phyloP scores from a whole-genome alignment of 2,329 filamentous ascomycete genomes.

The Aspergillus sp. region DNA sequence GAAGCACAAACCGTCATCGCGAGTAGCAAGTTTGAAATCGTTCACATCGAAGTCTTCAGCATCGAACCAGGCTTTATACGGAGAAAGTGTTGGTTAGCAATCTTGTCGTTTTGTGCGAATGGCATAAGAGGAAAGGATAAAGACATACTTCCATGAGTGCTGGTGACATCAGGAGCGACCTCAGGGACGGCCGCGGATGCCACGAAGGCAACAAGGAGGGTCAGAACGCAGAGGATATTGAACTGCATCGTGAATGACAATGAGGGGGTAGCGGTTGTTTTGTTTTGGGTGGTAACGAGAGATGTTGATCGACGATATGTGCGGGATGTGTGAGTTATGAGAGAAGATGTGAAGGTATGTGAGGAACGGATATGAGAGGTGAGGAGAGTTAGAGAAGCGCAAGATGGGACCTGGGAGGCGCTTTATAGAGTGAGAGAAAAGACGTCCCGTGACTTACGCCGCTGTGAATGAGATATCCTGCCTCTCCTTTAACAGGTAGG shows the following conservation, averaged over 20 bases:
- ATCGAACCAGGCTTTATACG: neutral
- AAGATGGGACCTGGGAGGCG: neutral
- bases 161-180: neutral
- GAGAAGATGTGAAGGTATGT: neutral
- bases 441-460: too few relatives aligned
- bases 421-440: neutral
- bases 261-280: neutral
- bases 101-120: neutral
- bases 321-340: neutral
- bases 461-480: neutral
- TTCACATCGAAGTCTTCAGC: neutral
- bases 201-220: conserved; percentile 3
- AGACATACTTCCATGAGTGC: neutral
- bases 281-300: neutral
- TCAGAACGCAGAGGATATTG: neutral
- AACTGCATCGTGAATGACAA: conserved; percentile 2
- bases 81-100: neutral
- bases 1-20: neutral
- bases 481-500: neutral
- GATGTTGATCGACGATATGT: neutral
- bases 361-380: neutral
- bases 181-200: neutral
- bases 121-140: neutral
- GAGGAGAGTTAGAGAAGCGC: neutral
- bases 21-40: neutral